Evolutionary conservation across 2,329 filamentous ascomycete species (phyloP).

Genomic region (Pseudocercospora fuligena): DNA sequence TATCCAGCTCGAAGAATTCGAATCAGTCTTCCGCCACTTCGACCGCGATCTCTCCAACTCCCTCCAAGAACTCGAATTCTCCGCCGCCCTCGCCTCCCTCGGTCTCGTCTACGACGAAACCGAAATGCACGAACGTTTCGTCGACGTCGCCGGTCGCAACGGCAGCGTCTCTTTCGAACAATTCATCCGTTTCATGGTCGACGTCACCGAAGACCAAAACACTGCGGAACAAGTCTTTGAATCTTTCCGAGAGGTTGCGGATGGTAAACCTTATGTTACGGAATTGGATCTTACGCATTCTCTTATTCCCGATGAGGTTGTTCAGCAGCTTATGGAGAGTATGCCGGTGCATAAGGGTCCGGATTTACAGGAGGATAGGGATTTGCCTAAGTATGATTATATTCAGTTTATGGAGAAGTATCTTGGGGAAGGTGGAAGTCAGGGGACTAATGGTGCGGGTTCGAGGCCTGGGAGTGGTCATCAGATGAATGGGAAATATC

Average conservation of each 20-base stretch:
- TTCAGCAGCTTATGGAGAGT: conserved; percentile 84
- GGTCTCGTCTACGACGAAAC: conserved; percentile 95
- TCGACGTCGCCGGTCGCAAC: conserved; percentile 74
- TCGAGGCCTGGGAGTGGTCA: no score
- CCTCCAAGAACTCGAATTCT: conserved; percentile 92
- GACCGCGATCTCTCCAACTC: conserved; percentile 91
- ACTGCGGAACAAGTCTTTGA: conserved; percentile 98
- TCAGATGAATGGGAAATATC: conserved; percentile 22
- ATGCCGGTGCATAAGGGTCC: conserved; percentile 86
- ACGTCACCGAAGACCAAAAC: conserved; percentile 98
- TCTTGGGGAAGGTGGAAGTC: conserved; percentile 35
- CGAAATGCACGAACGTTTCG: conserved; percentile 96
- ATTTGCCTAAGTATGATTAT: conserved; percentile 90
- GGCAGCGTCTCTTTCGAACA: conserved; percentile 90
- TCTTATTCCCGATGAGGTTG: conserved; percentile 94
- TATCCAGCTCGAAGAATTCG: conserved; percentile 97
- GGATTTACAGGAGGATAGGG: conserved; percentile 82
- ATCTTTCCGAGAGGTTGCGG: conserved; percentile 94
- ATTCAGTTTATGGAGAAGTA: conserved; percentile 92
- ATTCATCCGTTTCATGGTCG: conserved; percentile 99
- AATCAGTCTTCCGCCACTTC: conserved; percentile 97
- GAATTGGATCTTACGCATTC: conserved; percentile 95
- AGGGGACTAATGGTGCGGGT: conserved; percentile 7
- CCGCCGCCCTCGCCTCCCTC: conserved; percentile 89
- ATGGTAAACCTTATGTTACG: conserved; percentile 98